Conservation (phyloP, 2,329 filamentous ascomycete genomes). For the Daldinia eschscholtzii region DNA sequence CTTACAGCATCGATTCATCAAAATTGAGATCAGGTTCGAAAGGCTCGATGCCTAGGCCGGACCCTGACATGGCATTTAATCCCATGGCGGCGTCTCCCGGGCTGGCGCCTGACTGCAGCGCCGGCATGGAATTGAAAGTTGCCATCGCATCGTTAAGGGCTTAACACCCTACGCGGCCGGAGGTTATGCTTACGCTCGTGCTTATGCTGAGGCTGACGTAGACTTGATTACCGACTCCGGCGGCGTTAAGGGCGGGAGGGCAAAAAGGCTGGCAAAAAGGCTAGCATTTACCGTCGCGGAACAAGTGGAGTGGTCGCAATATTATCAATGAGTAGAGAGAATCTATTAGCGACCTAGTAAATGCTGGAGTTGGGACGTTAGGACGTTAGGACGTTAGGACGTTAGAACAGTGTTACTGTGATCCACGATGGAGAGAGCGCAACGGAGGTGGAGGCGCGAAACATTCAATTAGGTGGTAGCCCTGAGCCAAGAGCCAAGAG, state of each 20-base stretch:
- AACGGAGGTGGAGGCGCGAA: conserved; percentile 41
- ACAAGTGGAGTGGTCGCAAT: conserved; percentile 29
- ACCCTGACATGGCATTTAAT: conserved; percentile 58
- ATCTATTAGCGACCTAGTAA: conserved; percentile 21
- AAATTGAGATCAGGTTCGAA: conserved; percentile 67
- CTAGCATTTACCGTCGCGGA: conserved; percentile 20
- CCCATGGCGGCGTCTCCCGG: conserved; percentile 61
- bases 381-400: conserved; percentile 7
- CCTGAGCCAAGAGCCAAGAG: conserved; percentile 20
- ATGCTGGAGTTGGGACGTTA: conserved; percentile 22
- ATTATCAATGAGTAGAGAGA: conserved; percentile 16
- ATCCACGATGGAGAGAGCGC: conserved; percentile 21
- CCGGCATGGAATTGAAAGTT: conserved; percentile 68
- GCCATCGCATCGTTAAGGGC: conserved; percentile 66
- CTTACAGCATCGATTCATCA: conserved; percentile 70
- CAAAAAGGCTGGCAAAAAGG: background rate
- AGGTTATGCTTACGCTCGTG: conserved; percentile 23
- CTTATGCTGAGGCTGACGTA: conserved; percentile 38
- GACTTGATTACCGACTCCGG: conserved; percentile 18
- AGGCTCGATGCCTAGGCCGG: conserved; percentile 61
- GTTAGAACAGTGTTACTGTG: conserved; percentile 13
- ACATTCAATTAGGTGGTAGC: conserved; percentile 27
- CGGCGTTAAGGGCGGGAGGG: conserved; percentile 15
- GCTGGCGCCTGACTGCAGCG: conserved; percentile 60
- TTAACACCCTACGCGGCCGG: conserved; percentile 41